Evolutionary conservation across 345 rosid genomes (phyloP).

Genomic region (Rhodomyrtus tomentosa): DNA sequence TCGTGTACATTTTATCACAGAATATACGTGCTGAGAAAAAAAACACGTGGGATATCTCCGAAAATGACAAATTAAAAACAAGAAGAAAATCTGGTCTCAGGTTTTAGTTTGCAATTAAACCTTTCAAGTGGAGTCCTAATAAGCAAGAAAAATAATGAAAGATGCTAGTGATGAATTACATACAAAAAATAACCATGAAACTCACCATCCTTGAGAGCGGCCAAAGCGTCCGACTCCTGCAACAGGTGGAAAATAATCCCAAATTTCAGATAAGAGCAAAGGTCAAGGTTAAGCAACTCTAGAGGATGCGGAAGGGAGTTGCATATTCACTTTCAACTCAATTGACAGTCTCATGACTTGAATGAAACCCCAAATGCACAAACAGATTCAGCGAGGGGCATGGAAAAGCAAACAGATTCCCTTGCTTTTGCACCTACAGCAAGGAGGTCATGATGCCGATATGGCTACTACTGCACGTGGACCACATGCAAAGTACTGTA

Average conservation of each 20-base stretch:
- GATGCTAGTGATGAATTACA: background rate
- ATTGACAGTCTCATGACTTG: background rate
- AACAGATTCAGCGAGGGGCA: background rate
- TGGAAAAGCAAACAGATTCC: background rate
- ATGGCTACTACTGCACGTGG: background rate
- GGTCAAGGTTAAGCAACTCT: background rate
- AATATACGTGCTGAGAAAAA: background rate
- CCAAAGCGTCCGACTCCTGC: constrained; percentile 53
- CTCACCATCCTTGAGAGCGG: constrained; percentile 69
- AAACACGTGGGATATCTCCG: background rate
- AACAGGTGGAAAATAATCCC: constrained; percentile 1
- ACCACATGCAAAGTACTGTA: background rate
- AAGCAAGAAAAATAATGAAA: background rate
- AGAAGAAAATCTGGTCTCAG: background rate
- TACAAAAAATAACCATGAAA: background rate
- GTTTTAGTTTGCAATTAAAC: background rate
- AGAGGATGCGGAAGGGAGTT: background rate
- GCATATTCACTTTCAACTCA: background rate
- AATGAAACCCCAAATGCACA: background rate
- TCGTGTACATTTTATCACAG: background rate
- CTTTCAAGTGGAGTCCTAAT: background rate
- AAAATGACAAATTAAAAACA: background rate
- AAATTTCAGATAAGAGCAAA: background rate
- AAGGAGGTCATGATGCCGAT: background rate
- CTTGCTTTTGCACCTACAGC: background rate